phyloP scores from a whole-genome alignment of 305 asterid species.

The Solanum hybrid region DNA sequence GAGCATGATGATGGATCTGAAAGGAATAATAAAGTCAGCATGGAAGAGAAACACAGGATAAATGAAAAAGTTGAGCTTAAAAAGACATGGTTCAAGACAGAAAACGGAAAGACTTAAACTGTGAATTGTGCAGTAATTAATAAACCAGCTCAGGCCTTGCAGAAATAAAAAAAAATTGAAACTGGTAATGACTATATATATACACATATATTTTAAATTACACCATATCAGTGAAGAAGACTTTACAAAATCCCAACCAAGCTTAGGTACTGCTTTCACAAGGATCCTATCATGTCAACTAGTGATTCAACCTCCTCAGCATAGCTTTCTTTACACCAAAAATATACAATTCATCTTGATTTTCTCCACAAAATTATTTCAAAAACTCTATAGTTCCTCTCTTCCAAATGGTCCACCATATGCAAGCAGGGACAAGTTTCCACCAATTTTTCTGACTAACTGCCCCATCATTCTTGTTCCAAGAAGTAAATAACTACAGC shows the following conservation, averaged over 20 bases:
- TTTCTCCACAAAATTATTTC: background rate
- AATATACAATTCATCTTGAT: background rate
- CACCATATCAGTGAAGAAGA: background rate
- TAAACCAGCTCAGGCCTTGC: background rate
- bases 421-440: background rate
- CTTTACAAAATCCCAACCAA: background rate
- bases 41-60: conserved; percentile 1
- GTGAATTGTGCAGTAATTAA: background rate
- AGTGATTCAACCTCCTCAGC: background rate
- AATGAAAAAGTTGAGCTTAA: background rate
- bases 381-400: background rate
- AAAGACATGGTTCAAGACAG: background rate
- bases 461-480: background rate
- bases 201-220: background rate
- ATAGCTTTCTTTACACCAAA: background rate
- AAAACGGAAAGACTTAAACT: background rate
- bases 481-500: background rate
- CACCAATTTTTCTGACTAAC: background rate
- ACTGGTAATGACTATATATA: background rate
- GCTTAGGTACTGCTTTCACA: background rate
- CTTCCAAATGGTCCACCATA: background rate
- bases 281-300: background rate
- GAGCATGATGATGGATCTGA: conserved; percentile 79
- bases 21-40: conserved; percentile 20
- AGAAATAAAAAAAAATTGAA: background rate